Base-by-base conservation (phyloP, 768 basidiomycete species). In the Lactifluus echinatus region DNA sequence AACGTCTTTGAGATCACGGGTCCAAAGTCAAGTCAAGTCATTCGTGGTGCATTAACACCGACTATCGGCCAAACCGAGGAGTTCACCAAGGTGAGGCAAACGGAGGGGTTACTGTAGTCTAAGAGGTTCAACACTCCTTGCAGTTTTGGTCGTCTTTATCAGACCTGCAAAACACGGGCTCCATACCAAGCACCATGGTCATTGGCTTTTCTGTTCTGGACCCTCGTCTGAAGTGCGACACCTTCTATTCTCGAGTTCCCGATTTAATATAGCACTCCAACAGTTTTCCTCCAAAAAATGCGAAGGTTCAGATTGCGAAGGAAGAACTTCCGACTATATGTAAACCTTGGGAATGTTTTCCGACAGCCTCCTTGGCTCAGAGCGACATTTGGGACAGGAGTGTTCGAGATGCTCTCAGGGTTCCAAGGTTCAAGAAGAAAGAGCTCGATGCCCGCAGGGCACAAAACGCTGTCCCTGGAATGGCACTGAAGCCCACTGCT, bases 1-100 rank as follows among this genome's bases (percentile, higher is more conserved):
- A 89, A 88, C 59, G 76, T 83, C 5, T 95, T 95, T 64, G 94
- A 98, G 68, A 80, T 97, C 33, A 87, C 88, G 75, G 95, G 95
- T 2, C 90, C 90, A 3, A 87, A 83, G 66, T 77, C 88, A 0
- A 89, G 78, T 53, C 85, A 88, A 66, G 80, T 93, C 11, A 53
- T 80, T 28, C 63, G 64, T 28, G 71, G 73, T 8, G 72, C 74
- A 14, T 31, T 79, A 39, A 62, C 60, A 12, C 63, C 63, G 29
- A 42, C 42, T 3, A 36, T 23, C 23, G 39, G 84, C 42, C 69
- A 76, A 2, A 72, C 81, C 42, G 70, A 69, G 34, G 83, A 83
- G 11, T 85, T 87, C 54, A 76, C 73, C 55, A 75, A 83, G 76
- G 88, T 86, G 49, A 28, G 64, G 50, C 3, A 33, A 17, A 44